phyloP scores from a whole-genome alignment of 805 yeast genomes.

The Yueomyces sinensis region DNA sequence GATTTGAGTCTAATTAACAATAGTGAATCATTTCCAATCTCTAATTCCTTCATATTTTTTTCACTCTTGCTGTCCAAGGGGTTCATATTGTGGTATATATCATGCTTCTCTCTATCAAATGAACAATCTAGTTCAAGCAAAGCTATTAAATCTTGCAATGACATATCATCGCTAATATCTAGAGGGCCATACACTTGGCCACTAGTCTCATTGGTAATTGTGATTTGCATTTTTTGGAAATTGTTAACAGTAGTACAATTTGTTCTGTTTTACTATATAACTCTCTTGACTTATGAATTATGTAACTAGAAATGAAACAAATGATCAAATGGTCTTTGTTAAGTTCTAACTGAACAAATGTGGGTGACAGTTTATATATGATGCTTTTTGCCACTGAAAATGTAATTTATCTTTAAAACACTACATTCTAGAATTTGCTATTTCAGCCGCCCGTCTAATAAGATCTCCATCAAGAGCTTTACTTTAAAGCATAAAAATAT shows the following conservation, averaged over 20 bases:
- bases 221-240: conserved; percentile 31
- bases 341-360: too few relatives aligned
- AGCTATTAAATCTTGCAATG: conserved; percentile 57
- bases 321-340: too few relatives aligned
- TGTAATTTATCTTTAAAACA: too few relatives aligned
- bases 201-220: conserved; percentile 35
- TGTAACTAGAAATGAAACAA: too few relatives aligned
- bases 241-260: background rate
- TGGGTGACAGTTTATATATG: too few relatives aligned
- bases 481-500: too few relatives aligned
- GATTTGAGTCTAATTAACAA: conserved; percentile 28
- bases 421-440: too few relatives aligned
- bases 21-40: conserved; percentile 46
- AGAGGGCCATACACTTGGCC: conserved; percentile 35
- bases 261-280: too few relatives aligned
- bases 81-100: conserved; percentile 35
- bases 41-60: conserved; percentile 33
- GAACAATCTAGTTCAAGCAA: conserved; percentile 59
- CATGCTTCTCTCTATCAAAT: conserved; percentile 33
- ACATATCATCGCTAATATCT: conserved; percentile 55
- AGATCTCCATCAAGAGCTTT: too few relatives aligned
- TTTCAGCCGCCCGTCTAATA: too few relatives aligned
- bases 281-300: too few relatives aligned
- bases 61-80: conserved; percentile 21
- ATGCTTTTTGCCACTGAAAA: too few relatives aligned